A percentile compares a stretch with the other conserved stretches of the same genome.
These are phyloP conservation scores for Huiozyma naganishii DNA, from an alignment of 805 yeast species.

Conservation along the genomic window DNA sequence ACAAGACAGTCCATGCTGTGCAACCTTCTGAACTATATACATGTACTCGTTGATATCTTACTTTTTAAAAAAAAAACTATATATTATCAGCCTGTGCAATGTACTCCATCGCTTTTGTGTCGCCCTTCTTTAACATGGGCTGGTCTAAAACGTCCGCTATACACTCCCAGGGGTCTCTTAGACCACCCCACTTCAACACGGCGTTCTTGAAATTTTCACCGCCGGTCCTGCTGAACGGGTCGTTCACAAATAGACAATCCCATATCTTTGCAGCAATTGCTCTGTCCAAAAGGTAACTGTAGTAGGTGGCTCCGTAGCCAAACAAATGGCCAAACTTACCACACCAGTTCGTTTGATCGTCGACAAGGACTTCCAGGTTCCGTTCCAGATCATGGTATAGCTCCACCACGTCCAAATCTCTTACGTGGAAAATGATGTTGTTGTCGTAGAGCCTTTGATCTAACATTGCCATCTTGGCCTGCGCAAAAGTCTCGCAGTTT, in stretches of 20 bases:
- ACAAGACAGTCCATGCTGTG: too few species aligned
- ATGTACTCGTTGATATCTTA: not conserved
- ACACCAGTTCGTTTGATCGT: conserved; percentile 72
- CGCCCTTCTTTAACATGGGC: conserved; percentile 54
- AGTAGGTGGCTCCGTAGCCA: conserved; percentile 90
- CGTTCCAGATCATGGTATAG: conserved; percentile 59
- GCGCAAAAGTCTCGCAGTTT: conserved; percentile 71
- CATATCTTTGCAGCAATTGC: conserved; percentile 86
- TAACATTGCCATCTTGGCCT: conserved; percentile 78
- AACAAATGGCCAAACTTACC: conserved; percentile 89
- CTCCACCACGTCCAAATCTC: conserved; percentile 44
- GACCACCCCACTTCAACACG: conserved; percentile 88
- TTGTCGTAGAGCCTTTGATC: conserved; percentile 69
- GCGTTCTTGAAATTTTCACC: conserved; percentile 65
- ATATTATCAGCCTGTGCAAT: conserved; percentile 28
- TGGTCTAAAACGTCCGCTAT: conserved; percentile 68
- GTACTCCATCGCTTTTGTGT: conserved; percentile 53
- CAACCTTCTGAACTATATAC: not conserved
- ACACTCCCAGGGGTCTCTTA: conserved; percentile 79
- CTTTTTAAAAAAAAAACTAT: conserved; percentile 1
- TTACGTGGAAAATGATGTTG: conserved; percentile 25
- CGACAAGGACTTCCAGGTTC: conserved; percentile 51
- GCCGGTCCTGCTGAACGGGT: conserved; percentile 62
- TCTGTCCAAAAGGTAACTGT: conserved; percentile 81
- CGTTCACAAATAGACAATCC: conserved; percentile 53